A percentile compares a stretch with the other conserved stretches of the same genome.
phyloP scores from a whole-genome alignment of 139 green algal species.

The Chlorella sp. region DNA sequence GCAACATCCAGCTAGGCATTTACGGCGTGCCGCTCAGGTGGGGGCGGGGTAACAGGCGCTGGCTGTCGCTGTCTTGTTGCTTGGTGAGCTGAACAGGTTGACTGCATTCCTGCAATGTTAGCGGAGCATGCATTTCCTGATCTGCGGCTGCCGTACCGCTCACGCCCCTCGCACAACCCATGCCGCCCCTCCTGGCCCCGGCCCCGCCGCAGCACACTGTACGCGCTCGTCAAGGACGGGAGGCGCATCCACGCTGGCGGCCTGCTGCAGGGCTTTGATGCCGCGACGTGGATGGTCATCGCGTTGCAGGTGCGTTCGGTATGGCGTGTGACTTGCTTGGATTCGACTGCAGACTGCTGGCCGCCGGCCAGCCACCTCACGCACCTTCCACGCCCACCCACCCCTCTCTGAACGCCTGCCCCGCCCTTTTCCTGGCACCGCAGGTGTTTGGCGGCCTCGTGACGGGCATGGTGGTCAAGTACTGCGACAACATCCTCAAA shows the following conservation, averaged over 20 bases:
- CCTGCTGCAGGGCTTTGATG: constrained; percentile 54
- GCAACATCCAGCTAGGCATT: constrained; percentile 64
- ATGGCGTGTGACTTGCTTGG: not conserved
- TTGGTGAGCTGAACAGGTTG: too few species aligned
- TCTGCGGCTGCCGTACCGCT: not conserved
- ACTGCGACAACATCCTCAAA: constrained; percentile 67
- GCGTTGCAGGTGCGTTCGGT: constrained; percentile 36
- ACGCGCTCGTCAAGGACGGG: constrained; percentile 50
- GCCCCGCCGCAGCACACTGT: constrained; percentile 23
- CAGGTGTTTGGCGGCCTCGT: constrained; percentile 70
- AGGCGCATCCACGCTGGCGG: constrained; percentile 27
- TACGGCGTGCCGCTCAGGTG: constrained; percentile 56
- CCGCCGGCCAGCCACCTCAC: not conserved
- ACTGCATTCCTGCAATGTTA: too few species aligned
- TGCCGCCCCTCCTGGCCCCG: not conserved
- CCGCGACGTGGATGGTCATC: constrained; percentile 51
- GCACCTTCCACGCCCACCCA: not conserved
- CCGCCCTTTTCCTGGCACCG: not conserved
- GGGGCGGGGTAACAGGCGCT: not conserved
- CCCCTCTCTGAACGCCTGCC: not conserved
- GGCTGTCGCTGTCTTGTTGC: not conserved
- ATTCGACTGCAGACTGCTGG: not conserved
- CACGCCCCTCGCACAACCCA: not conserved
- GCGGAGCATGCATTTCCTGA: too few species aligned
- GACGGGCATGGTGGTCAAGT: constrained; percentile 69